phyloP scores from a whole-genome alignment of 495 filamentous ascomycete species.

The Aspergillus ostianus region DNA sequence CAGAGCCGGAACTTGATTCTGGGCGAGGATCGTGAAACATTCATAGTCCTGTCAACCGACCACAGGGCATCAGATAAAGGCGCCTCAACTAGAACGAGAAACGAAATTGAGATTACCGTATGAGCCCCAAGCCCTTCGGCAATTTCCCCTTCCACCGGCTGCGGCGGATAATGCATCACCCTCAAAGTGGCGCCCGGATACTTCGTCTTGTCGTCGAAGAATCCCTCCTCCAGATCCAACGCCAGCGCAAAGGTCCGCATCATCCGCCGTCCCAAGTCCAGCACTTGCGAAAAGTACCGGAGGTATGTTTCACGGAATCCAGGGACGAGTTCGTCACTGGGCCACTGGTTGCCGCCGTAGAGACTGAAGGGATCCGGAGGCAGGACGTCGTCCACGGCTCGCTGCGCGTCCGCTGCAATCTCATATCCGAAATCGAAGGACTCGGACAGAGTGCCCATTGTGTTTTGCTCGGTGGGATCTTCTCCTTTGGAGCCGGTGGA shows the following conservation, averaged over 20 bases:
- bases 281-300: conserved; percentile 28
- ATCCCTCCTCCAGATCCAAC: conserved; percentile 39
- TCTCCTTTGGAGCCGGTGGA: conserved; percentile 21
- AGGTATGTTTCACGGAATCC: conserved; percentile 21
- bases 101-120: conserved; percentile 22
- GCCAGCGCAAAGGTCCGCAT: conserved; percentile 47
- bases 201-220: conserved; percentile 42
- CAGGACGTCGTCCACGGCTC: conserved; percentile 13
- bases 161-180: conserved; percentile 46
- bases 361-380: conserved; percentile 22
- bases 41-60: conserved; percentile 36
- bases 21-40: conserved; percentile 45
- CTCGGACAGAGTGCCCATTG: conserved; percentile 31
- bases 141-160: conserved; percentile 29
- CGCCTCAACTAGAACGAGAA: background rate
- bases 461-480: conserved; percentile 16
- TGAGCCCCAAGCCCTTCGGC: conserved; percentile 48
- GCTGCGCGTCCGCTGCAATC: conserved; percentile 28
- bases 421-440: conserved; percentile 45
- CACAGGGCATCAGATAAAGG: background rate
- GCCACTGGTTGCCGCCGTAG: conserved; percentile 32
- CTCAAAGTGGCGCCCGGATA: conserved; percentile 43
- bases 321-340: conserved; percentile 19
- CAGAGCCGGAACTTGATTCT: conserved; percentile 39
- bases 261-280: conserved; percentile 32